Conservation (phyloP, 305 asterid species). For the Fraxinus sp. region DNA sequence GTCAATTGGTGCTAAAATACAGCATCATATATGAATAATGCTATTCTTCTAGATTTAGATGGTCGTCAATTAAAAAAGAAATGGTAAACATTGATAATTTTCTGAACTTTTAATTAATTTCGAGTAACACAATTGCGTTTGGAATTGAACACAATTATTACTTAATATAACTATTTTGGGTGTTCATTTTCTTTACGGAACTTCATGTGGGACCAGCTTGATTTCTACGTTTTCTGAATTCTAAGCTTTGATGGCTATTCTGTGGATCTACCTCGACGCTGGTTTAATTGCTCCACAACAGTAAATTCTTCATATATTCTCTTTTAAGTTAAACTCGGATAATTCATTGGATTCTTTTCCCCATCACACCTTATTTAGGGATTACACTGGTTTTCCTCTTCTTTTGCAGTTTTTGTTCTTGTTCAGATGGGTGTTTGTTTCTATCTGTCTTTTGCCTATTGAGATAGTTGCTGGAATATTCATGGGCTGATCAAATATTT, state of each 20-base stretch:
- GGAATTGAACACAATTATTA: too few relatives aligned
- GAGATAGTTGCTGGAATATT: neutral
- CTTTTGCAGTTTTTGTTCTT: neutral
- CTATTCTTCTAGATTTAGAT: too few relatives aligned
- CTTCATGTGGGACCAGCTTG: conserved; percentile 30
- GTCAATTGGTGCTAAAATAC: too few relatives aligned
- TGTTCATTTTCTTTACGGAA: conserved; percentile 32
- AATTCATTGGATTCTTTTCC: neutral
- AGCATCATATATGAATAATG: too few relatives aligned
- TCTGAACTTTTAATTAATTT: too few relatives aligned
- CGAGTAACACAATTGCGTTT: too few relatives aligned
- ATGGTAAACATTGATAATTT: too few relatives aligned
- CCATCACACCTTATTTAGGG: neutral
- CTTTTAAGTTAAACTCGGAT: neutral
- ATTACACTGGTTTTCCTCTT: neutral
- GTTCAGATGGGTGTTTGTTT: neutral
- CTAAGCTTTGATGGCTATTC: conserved; percentile 14
- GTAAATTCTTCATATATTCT: conserved; percentile 2
- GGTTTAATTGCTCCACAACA: conserved; percentile 5
- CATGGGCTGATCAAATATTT: neutral
- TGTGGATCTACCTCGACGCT: conserved; percentile 21
- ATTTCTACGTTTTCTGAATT: conserved; percentile 22
- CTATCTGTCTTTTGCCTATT: neutral
- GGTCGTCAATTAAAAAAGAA: too few relatives aligned
- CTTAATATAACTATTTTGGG: neutral